Percentiles rank a stretch among this genome's conserved stretches.
These are phyloP conservation scores for Iris pallida DNA, from an alignment of 116 monocot species.

Conservation along the genomic window DNA sequence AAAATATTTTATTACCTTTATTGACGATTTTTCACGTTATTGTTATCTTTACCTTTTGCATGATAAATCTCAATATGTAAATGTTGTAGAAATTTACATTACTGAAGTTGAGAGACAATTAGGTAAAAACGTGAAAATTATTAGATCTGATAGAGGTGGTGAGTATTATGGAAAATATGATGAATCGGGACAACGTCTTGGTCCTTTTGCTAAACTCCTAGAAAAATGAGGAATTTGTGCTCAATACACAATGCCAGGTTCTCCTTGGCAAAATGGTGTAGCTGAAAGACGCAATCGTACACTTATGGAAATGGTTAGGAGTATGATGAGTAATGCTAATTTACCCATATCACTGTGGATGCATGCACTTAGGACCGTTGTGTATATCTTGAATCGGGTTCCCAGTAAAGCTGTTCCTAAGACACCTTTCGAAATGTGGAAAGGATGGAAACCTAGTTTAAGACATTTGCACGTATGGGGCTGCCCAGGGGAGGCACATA, in stretches of 20 bases:
- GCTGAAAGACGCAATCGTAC: conserved; percentile 7
- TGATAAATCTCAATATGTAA: conserved; percentile 1
- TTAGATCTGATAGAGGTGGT: conserved; percentile 3
- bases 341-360: conserved; percentile 8
- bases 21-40: conserved; percentile 10
- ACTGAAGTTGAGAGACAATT: conserved; percentile 13
- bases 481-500: not conserved
- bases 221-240: conserved; percentile 2
- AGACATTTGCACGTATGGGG: conserved; percentile 6
- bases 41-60: not conserved
- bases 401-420: conserved; percentile 4
- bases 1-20: conserved; percentile 5
- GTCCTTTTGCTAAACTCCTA: conserved; percentile 7
- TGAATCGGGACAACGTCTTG: not conserved
- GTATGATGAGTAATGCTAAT: conserved; percentile 11
- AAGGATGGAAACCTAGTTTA: too few species aligned
- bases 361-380: not conserved
- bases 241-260: conserved; percentile 7
- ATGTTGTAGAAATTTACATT: not conserved
- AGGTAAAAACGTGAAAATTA: not conserved
- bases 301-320: conserved; percentile 12
- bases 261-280: conserved; percentile 6
- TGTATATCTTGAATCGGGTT: conserved; percentile 6
- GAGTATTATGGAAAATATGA: conserved; percentile 8
- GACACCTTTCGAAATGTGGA: not conserved